Evolutionary conservation across 768 basidiomycete species (phyloP).

Genomic region (Boletus rubroflammeus): DNA sequence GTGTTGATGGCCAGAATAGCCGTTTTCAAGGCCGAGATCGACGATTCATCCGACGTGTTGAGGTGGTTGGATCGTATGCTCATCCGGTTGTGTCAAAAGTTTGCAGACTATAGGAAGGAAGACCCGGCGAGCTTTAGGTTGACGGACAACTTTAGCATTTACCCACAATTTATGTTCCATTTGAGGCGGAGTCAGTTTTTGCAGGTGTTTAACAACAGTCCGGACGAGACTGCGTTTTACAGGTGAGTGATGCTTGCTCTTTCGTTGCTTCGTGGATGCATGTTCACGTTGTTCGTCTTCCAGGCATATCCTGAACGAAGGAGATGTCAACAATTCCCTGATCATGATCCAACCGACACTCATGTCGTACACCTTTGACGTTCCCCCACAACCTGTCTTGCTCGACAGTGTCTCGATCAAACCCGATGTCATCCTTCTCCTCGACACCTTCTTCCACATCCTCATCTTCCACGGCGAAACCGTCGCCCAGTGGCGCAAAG

Average conservation of each 20-base stretch:
- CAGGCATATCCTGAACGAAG: constrained; percentile 92
- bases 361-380: constrained; percentile 97
- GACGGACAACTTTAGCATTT: constrained; percentile 95
- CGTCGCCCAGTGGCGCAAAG: constrained; percentile 96
- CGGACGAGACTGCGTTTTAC: constrained; percentile 99
- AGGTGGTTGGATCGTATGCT: constrained; percentile 99
- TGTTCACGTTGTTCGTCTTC: constrained; percentile 1
- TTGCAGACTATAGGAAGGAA: constrained; percentile 98
- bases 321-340: constrained; percentile 97
- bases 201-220: constrained; percentile 99
- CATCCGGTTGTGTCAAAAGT: constrained; percentile 97
- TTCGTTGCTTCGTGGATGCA: neutral
- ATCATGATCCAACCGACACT: constrained; percentile 99
- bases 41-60: constrained; percentile 94
- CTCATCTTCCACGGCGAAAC: constrained; percentile 99
- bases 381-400: constrained; percentile 86
- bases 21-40: constrained; percentile 98
- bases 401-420: constrained; percentile 98
- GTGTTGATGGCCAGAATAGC: constrained; percentile 99
- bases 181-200: constrained; percentile 94
- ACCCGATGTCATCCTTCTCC: constrained; percentile 90
- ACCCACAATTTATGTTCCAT: constrained; percentile 99
- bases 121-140: constrained; percentile 93
- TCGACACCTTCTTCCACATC: constrained; percentile 99
- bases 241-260: constrained; percentile 46